Base-by-base conservation (phyloP, 2,329 filamentous ascomycete species). In the Xylariaceae sp. region DNA sequence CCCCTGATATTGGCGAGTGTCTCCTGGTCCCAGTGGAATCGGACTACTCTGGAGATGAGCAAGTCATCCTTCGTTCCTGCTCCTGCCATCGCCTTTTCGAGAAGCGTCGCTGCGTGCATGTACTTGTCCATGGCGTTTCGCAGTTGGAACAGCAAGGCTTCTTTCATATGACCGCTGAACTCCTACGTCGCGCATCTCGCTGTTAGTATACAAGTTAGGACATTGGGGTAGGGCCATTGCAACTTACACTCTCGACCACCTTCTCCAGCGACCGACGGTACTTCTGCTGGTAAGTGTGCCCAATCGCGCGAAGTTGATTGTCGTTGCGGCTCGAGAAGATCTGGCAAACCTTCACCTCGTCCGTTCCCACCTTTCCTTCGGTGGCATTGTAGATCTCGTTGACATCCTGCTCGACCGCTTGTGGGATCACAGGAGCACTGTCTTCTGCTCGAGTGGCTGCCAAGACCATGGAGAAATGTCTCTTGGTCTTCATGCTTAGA, bases 131-230 rank as follows among this genome's bases (percentile, higher is more conserved):
- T 68, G 3, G 85, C 90, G 9, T 82, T 72, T 9, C 75, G 74
- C n/a, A 96, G 68, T 61, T 95, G 88, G 59, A 80, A 81, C 17
- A 92, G 65, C 1, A 97, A 73, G 0, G 88, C 88, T 12, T 86
- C 77, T 59, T 89, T 73, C 88, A 97, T 96, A 59, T 97, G 90
- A 1, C 90, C 90, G 0, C 82, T 85, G 64, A 96, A 96, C 55
- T 92, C 81, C 66, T 81, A 44, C 14, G 34, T 23, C 15, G 17
- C 21, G 12, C 33, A 18, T 31, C 1, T 16, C 31, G 14, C 9
- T 38, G 30, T 46, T 26, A 43, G 40, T 13, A 39, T 7, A 30
- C 8, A 24, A 11, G 7, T 24, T 24, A 7, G 7, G 11, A 6
- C 21, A 11, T 24, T 24, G 21, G n/a, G n/a, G 7, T 11, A 6